Percentiles rank a stretch among this genome's conserved stretches.
Evolutionary conservation across 768 basidiomycete species (phyloP).

Genomic region (Trametes punicea): DNA sequence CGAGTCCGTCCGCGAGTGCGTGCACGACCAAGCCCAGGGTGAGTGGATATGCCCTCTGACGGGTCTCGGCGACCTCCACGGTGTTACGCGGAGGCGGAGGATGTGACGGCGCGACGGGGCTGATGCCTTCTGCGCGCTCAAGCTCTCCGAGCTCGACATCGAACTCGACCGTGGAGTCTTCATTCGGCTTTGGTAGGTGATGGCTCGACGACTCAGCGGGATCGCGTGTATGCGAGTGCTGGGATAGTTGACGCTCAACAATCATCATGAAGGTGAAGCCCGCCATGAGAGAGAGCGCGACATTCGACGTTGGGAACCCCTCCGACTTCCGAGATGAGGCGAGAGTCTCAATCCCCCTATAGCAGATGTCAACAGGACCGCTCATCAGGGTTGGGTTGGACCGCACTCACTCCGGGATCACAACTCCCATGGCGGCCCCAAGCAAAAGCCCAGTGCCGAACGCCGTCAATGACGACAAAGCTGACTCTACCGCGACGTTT

Average conservation of each 20-base stretch:
- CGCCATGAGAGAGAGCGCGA: slow-evolving; percentile 60
- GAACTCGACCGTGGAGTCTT: slow-evolving; percentile 42
- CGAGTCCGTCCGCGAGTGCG: slow-evolving; percentile 88
- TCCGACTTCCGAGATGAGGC: background rate
- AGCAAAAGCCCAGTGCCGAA: slow-evolving; percentile 83
- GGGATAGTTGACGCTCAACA: slow-evolving; percentile 59
- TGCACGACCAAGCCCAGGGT: slow-evolving; percentile 87
- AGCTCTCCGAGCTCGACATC: slow-evolving; percentile 63
- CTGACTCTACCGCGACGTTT: slow-evolving; percentile 30
- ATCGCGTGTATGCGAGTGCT: slow-evolving; percentile 41
- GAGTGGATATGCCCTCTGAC: slow-evolving; percentile 57
- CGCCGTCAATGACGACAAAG: slow-evolving; percentile 46
- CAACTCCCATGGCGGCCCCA: slow-evolving; percentile 86
- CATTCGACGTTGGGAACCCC: slow-evolving; percentile 46
- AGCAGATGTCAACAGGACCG: background rate
- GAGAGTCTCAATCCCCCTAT: slow-evolving; percentile 7
- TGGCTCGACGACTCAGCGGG: slow-evolving; percentile 14
- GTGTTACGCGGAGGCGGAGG: background rate
- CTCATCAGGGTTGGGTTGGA: background rate
- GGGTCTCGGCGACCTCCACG: slow-evolving; percentile 24
- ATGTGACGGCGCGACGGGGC: background rate
- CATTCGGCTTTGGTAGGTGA: slow-evolving; percentile 26
- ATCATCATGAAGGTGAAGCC: slow-evolving; percentile 66
- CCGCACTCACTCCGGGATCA: slow-evolving; percentile 83
- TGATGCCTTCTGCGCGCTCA: slow-evolving; percentile 40